Base-by-base conservation (phyloP, 345 rosid genomes). In the Camelina neglecta region DNA sequence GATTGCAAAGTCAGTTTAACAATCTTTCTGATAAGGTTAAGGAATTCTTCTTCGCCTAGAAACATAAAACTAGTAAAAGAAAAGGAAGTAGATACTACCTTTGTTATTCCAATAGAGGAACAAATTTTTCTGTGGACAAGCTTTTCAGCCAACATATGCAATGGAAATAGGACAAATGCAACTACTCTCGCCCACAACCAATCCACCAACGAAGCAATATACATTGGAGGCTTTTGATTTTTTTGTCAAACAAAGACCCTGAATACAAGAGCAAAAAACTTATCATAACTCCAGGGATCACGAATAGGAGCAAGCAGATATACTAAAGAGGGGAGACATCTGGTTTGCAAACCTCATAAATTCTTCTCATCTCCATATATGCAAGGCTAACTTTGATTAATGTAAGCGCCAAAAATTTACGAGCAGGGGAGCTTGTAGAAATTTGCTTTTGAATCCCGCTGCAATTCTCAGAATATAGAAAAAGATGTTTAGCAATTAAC, bases 381-480 rank as follows among this genome's bases (percentile, higher is more conserved):
- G 87, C 82, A 60, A 95, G 63, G 83, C 99, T 95, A 80, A 88
- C 60, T 79, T 64, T 86, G 71, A 95, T 85, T 79, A 89, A 81
- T 2, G 88, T 69, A 49, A 82, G 80, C 6, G 96, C 97, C 75
- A 92, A 61, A 69, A 86, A 70, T 74, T 85, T 95, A 61, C 91
- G 93, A 71, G 75, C 77, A 69, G 83, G 39, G 2, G 99, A 84
- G 82, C 97, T 88, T 64, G 87, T 23, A 49, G 86, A 81, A 75
- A 95, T 81, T 85, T 92, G 93, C 82, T 89, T 95, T 79, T 86
- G 97, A 78, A 95, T 92, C 71, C 96, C 97, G 18, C 98, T 94
- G 72, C 69, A 85, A 67, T 75, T 61, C 39, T 42, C 54, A 24
- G 11, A 69, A 53, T 44, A 72, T 18, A 78, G 61, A 58, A 31